These are phyloP conservation scores for Nemania serpens DNA, from an alignment of 2,329 filamentous ascomycete species.

Conservation along the genomic window DNA sequence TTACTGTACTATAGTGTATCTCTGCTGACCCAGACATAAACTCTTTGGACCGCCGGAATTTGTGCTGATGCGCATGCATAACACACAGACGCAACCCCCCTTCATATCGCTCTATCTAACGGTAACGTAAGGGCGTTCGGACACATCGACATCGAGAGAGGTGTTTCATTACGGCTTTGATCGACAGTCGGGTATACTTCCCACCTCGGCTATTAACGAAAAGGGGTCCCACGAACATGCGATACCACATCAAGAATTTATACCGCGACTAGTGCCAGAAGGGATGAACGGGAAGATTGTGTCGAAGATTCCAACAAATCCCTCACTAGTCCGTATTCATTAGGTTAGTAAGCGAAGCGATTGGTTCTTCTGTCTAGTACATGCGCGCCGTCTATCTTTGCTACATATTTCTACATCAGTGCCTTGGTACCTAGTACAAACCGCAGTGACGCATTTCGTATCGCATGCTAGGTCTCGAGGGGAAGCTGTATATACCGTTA, in stretches of 20 bases:
- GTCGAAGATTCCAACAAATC: slow-evolving; percentile 20
- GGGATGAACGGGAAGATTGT: slow-evolving; percentile 2
- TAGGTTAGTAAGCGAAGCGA: slow-evolving; percentile 18
- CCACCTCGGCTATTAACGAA: neutral
- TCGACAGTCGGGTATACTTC: slow-evolving; percentile 4
- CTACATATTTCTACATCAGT: no score
- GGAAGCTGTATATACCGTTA: neutral
- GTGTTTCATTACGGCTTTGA: neutral
- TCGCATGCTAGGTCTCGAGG: no score
- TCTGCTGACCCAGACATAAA: no score
- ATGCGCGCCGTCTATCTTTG: neutral
- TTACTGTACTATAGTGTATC: no score
- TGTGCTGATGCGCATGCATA: no score
- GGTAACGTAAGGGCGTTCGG: no score
- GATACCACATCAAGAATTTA: slow-evolving; percentile 21
- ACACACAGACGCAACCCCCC: no score
- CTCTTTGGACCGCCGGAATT: no score
- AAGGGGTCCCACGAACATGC: slow-evolving; percentile 1
- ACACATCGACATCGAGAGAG: no score
- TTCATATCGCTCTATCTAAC: no score
- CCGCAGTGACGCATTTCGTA: neutral
- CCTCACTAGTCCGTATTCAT: slow-evolving; percentile 15
- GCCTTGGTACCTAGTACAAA: neutral
- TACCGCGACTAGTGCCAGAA: slow-evolving; percentile 22
- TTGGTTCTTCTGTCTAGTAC: neutral